Base-by-base conservation (phyloP, 495 filamentous ascomycete species). In the Neurospora sublineolata region DNA sequence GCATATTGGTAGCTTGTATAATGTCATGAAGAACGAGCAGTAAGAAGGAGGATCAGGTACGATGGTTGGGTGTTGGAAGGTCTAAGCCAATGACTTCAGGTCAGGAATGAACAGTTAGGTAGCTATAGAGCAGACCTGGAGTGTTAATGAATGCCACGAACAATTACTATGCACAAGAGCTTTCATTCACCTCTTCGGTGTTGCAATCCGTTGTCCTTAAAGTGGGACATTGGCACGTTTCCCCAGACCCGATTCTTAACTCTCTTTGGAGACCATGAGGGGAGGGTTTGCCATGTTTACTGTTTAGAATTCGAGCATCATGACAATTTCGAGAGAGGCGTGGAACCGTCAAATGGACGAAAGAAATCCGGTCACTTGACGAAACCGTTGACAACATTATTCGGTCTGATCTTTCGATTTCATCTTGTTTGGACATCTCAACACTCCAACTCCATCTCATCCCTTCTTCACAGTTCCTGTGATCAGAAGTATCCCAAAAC, bases 1-100 rank as follows among this genome's bases (percentile, higher is more conserved):
- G 27, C 78, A 84, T 75, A 82, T 84, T 71, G 83, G 83, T 33
- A 84, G 83, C 68, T 72, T 86, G 69, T 76, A 78, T 40, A 84
- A 82, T 58, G 78, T 81, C 39, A 79, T 84, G 70, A 74, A 83
- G 77, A 77, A 78, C 37, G 82, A 84, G 78, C 78, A 81, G 70
- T 85, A 79, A 71, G 68, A 37, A 39, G 38, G 64, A 12, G 46
- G 11, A 3, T 67, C 18, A 52, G 69, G 12, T 20, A 44, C 7
- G 16, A 14, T 33, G 68, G 36, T 1, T 18, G 9, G 0, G 2
- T 40, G 1, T 18, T 33, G 30, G 12, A 58, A 44, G 46, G 27
- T n/a, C 4, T 33, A 10, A 37, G 40, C 37, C 23, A 27, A 3
- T 0, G 23, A 14, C 23, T 27, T 30, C 4, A 27, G 44, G 4